A percentile compares a stretch with the other conserved stretches of the same genome.
Conservation (phyloP, 192 early-diverging fungal genomes). For the Allomyces macrogynus region DNA sequence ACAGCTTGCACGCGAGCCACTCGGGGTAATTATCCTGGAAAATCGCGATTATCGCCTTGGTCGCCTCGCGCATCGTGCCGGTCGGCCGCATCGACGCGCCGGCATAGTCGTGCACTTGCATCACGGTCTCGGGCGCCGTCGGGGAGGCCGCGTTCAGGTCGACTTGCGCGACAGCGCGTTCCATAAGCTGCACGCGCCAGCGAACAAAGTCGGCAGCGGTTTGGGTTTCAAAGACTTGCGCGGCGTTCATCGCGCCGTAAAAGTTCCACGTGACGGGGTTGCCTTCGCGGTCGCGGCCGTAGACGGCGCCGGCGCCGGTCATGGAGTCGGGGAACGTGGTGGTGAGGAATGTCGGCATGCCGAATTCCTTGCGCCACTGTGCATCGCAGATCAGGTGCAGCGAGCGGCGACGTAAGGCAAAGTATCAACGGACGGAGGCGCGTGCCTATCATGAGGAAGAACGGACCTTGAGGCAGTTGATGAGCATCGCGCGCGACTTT, state of each 20-base stretch:
- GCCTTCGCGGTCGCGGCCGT: constrained; percentile 8
- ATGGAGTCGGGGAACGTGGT: constrained; percentile 8
- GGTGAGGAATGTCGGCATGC: constrained; percentile 1
- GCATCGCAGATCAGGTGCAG: neutral
- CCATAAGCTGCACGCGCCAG: constrained; percentile 17
- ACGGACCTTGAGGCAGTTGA: constrained; percentile 1
- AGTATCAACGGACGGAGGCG: too few species aligned
- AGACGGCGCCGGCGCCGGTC: constrained; percentile 5
- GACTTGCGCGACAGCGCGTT: constrained; percentile 12
- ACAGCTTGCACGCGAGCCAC: constrained; percentile 14
- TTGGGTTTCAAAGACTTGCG: constrained; percentile 1
- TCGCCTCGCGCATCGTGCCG: constrained; percentile 10
- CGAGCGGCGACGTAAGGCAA: too few species aligned
- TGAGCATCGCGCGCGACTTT: constrained; percentile 8
- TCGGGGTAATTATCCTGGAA: constrained; percentile 19
- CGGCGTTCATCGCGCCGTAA: constrained; percentile 5
- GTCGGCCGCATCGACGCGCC: constrained; percentile 7
- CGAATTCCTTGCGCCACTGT: constrained; percentile 16
- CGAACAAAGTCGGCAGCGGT: constrained; percentile 10
- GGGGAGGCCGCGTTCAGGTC: constrained; percentile 5
- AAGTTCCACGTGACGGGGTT: constrained; percentile 14
- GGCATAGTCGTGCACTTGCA: constrained; percentile 10
- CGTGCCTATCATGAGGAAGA: too few species aligned
- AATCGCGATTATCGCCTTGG: constrained; percentile 11
- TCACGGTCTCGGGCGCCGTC: constrained; percentile 2